Conservation (phyloP, 345 rosid genomes). For the Euphorbia lathyris region DNA sequence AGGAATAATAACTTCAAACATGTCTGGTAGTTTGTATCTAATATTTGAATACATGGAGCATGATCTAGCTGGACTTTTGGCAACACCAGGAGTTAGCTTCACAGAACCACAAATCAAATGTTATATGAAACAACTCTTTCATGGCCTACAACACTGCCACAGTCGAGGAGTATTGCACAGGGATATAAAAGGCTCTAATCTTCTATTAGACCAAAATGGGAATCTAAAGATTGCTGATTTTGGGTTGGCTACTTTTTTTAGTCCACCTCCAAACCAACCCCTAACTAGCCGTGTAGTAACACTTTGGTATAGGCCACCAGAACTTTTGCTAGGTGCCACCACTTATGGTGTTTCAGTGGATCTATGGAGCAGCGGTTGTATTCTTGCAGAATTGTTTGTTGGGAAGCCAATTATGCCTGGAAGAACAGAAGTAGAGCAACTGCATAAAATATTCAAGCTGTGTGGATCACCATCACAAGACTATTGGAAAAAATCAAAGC, state of each 20-base stretch:
- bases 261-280: slow-evolving; percentile 42
- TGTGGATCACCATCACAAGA: slow-evolving; percentile 77
- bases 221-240: slow-evolving; percentile 68
- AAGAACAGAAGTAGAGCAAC: slow-evolving; percentile 74
- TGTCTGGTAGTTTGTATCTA: slow-evolving; percentile 63
- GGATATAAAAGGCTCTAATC: slow-evolving; percentile 68
- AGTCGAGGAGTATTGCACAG: slow-evolving; percentile 61
- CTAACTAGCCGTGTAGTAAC: slow-evolving; percentile 72
- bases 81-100: slow-evolving; percentile 48
- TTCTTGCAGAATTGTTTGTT: slow-evolving; percentile 59
- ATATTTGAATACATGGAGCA: slow-evolving; percentile 74
- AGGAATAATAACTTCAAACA: slow-evolving; percentile 61
- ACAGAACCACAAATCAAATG: slow-evolving; percentile 68
- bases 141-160: slow-evolving; percentile 65
- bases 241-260: slow-evolving; percentile 51
- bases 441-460: slow-evolving; percentile 68
- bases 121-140: slow-evolving; percentile 58
- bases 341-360: slow-evolving; percentile 61
- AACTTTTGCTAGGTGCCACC: slow-evolving; percentile 61
- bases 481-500: slow-evolving; percentile 59
- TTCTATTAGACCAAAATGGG: slow-evolving; percentile 47
- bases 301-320: slow-evolving; percentile 72
- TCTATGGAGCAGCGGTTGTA: slow-evolving; percentile 68
- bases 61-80: slow-evolving; percentile 62
- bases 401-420: slow-evolving; percentile 76